Percentiles rank a stretch among this genome's conserved stretches.
Conservation (phyloP, 1,284 basidiomycete species). For the Ganoderma boninense region DNA sequence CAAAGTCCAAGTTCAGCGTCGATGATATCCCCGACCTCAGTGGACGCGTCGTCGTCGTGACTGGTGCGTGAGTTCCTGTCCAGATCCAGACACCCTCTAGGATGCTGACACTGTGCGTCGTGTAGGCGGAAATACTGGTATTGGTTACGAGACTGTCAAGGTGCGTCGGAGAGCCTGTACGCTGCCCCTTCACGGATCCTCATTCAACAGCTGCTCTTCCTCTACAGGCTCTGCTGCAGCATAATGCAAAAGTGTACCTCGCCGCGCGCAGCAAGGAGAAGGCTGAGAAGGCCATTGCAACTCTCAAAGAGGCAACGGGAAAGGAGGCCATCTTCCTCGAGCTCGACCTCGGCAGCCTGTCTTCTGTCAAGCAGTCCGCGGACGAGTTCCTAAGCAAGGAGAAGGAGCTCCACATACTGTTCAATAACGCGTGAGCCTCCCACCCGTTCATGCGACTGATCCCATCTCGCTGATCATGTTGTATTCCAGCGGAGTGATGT, state of each 20-base stretch:
- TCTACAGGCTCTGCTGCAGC: slow-evolving; percentile 49
- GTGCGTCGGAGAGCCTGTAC: slow-evolving; percentile 18
- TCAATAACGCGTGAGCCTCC: slow-evolving; percentile 58
- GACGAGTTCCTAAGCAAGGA: slow-evolving; percentile 55
- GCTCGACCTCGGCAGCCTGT: slow-evolving; percentile 57
- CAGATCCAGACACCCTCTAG: neutral
- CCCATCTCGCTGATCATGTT: no score
- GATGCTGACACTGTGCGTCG: no score
- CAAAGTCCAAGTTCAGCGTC: slow-evolving; percentile 51
- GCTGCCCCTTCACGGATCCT: neutral
- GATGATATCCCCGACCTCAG: slow-evolving; percentile 61
- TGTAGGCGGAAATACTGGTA: slow-evolving; percentile 50
- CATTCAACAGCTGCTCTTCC: neutral
- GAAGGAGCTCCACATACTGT: slow-evolving; percentile 55
- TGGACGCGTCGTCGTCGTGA: slow-evolving; percentile 54
- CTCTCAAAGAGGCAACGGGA: slow-evolving; percentile 47
- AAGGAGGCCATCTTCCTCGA: slow-evolving; percentile 53
- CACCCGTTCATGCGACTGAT: neutral
- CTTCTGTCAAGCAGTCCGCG: slow-evolving; percentile 49
- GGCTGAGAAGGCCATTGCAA: slow-evolving; percentile 51
- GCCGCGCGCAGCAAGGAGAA: slow-evolving; percentile 51
- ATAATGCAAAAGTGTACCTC: slow-evolving; percentile 62
- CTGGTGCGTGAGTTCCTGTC: slow-evolving; percentile 38
- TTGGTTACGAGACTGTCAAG: slow-evolving; percentile 48
- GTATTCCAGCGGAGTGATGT: slow-evolving; percentile 55